A percentile compares a stretch with the other conserved stretches of the same genome.
phyloP scores from a whole-genome alignment of 2,329 filamentous ascomycete species.

The Corinectria fuckeliana region DNA sequence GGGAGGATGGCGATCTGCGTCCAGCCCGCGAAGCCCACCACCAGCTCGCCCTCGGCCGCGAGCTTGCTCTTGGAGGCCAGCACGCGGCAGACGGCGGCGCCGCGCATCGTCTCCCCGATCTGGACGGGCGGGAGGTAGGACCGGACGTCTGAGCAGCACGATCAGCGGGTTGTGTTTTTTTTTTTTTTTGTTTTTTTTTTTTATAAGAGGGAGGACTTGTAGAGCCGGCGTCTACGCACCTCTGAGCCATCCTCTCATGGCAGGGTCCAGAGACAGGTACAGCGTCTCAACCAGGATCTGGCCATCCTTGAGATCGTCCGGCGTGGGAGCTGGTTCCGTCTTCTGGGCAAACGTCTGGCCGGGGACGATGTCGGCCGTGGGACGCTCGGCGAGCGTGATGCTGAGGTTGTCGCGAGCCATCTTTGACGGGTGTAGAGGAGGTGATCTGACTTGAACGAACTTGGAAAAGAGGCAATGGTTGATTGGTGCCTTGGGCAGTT shows the following conservation, averaged over 20 bases:
- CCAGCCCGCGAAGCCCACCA: slow-evolving; percentile 66
- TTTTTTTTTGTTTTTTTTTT: too few relatives aligned
- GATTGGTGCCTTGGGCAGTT: neutral
- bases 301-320: slow-evolving; percentile 64
- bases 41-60: slow-evolving; percentile 64
- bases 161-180: slow-evolving; percentile 15
- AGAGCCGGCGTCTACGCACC: too few relatives aligned
- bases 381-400: slow-evolving; percentile 69
- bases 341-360: slow-evolving; percentile 68
- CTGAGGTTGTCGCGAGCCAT: slow-evolving; percentile 55
- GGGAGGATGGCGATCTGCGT: slow-evolving; percentile 67
- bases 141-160: slow-evolving; percentile 45
- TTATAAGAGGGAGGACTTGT: too few relatives aligned
- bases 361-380: slow-evolving; percentile 64
- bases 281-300: slow-evolving; percentile 66
- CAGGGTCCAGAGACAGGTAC: slow-evolving; percentile 75
- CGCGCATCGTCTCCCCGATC: slow-evolving; percentile 73
- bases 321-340: slow-evolving; percentile 56
- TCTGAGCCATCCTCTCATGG: slow-evolving; percentile 78
- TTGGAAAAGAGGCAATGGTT: neutral
- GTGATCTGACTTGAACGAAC: neutral
- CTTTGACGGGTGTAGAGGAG: neutral
- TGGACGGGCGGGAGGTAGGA: slow-evolving; percentile 74
- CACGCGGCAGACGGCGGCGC: slow-evolving; percentile 64
- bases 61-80: slow-evolving; percentile 63